Conservation (phyloP, 345 rosid genomes). For the Rhizophora mangle region DNA sequence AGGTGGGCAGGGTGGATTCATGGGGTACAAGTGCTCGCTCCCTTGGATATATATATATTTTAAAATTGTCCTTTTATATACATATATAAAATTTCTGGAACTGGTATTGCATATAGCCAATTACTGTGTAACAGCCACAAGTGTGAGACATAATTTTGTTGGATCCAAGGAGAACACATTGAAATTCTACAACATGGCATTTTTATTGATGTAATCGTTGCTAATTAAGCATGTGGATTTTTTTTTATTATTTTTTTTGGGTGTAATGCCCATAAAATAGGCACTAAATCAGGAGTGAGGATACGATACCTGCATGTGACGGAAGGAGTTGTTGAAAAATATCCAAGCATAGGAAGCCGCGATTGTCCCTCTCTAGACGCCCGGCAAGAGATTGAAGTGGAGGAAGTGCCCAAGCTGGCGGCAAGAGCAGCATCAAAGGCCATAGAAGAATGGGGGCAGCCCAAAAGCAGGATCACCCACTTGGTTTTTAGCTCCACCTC, state of each 20-base stretch:
- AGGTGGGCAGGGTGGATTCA: too few relatives aligned
- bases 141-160: too few relatives aligned
- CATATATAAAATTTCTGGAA: too few relatives aligned
- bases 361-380: background rate
- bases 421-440: constrained; percentile 12
- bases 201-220: too few relatives aligned
- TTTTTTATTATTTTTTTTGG: background rate
- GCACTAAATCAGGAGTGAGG: background rate
- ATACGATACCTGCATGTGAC: background rate
- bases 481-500: background rate
- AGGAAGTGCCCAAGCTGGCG: background rate
- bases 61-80: too few relatives aligned
- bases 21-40: too few relatives aligned
- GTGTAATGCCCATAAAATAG: background rate
- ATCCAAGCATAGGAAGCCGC: constrained; percentile 5
- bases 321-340: background rate
- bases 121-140: too few relatives aligned
- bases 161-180: too few relatives aligned
- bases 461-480: constrained; percentile 1
- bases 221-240: background rate
- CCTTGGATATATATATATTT: too few relatives aligned
- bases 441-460: constrained; percentile 12
- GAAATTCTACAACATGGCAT: too few relatives aligned
- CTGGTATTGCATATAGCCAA: too few relatives aligned
- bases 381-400: background rate